phyloP scores from a whole-genome alignment of 23 red algal genomes.

The Gracilaria caudata region DNA sequence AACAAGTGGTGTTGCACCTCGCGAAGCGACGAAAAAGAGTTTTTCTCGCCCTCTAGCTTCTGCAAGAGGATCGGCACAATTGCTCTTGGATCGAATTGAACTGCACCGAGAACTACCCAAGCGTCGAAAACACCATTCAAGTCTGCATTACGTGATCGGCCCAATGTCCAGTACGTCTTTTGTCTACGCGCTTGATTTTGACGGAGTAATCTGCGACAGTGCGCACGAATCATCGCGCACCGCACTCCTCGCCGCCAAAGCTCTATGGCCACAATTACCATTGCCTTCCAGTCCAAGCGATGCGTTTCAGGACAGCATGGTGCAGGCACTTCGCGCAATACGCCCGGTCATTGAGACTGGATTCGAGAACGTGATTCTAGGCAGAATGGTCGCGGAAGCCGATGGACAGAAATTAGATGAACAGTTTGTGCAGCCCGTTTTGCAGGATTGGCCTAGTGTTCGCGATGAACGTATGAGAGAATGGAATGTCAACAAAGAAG shows the following conservation, averaged over 20 bases:
- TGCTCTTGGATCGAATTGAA: too few relatives aligned
- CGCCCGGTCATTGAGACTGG: conserved; percentile 90
- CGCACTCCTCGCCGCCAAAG: conserved; percentile 68
- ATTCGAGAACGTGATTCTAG: conserved; percentile 94
- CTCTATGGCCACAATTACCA: conserved; percentile 42
- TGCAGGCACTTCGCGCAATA: conserved; percentile 63
- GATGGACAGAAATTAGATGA: conserved; percentile 7
- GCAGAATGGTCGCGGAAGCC: conserved; percentile 60
- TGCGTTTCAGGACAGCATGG: conserved; percentile 15
- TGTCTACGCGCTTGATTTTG: conserved; percentile 98
- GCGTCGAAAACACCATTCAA: background rate
- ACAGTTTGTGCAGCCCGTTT: conserved; percentile 34
- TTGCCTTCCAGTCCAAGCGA: conserved; percentile 41
- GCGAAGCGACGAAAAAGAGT: too few relatives aligned
- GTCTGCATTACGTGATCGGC: background rate
- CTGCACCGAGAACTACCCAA: too few relatives aligned
- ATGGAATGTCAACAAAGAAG: conserved; percentile 60
- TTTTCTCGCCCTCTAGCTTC: too few relatives aligned
- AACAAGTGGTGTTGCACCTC: too few relatives aligned
- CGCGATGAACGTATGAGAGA: conserved; percentile 69
- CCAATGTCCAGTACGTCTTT: background rate
- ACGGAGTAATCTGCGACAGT: conserved; percentile 95
- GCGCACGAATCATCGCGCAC: conserved; percentile 68
- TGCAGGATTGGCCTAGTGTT: conserved; percentile 45
- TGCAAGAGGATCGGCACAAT: too few relatives aligned